These are phyloP conservation scores for Aphanomyces stellatus DNA, from an alignment of 352 stramenopile genomes.

Conservation along the genomic window DNA sequence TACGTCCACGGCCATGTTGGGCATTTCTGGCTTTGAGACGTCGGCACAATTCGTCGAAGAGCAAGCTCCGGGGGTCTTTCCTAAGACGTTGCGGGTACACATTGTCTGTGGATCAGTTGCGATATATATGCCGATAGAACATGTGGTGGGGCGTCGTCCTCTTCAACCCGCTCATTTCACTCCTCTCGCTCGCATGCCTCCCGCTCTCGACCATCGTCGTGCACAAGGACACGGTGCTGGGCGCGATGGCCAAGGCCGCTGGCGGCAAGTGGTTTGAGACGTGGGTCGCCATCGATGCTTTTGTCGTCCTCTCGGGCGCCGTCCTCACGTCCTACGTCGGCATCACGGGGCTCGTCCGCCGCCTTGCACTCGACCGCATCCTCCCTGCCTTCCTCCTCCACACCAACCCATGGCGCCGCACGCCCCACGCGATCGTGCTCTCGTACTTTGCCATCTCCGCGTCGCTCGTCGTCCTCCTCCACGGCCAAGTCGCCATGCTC, in stretches of 20 bases:
- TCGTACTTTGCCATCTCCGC: constrained; percentile 30
- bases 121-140: constrained; percentile 20
- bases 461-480: constrained; percentile 30
- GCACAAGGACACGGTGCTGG: constrained; percentile 56
- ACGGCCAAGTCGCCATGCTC: constrained; percentile 42
- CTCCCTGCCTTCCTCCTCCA: constrained; percentile 22
- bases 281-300: constrained; percentile 70
- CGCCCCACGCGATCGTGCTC: constrained; percentile 35
- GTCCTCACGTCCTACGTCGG: constrained; percentile 79
- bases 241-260: constrained; percentile 38
- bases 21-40: constrained; percentile 84
- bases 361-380: constrained; percentile 42
- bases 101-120: not conserved
- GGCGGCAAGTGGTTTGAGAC: constrained; percentile 35
- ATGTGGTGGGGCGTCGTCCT: constrained; percentile 72
- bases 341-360: constrained; percentile 36
- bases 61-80: constrained; percentile 63
- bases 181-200: constrained; percentile 62
- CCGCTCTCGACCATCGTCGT: constrained; percentile 51
- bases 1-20: constrained; percentile 68
- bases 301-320: constrained; percentile 78
- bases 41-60: constrained; percentile 84
- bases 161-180: constrained; percentile 73
- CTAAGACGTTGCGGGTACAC: constrained; percentile 46
- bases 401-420: constrained; percentile 29